A percentile compares a stretch with the other conserved stretches of the same genome.
These are phyloP conservation scores for Dianthus caryophyllus DNA, from an alignment of 148 eudicot species.

Conservation along the genomic window DNA sequence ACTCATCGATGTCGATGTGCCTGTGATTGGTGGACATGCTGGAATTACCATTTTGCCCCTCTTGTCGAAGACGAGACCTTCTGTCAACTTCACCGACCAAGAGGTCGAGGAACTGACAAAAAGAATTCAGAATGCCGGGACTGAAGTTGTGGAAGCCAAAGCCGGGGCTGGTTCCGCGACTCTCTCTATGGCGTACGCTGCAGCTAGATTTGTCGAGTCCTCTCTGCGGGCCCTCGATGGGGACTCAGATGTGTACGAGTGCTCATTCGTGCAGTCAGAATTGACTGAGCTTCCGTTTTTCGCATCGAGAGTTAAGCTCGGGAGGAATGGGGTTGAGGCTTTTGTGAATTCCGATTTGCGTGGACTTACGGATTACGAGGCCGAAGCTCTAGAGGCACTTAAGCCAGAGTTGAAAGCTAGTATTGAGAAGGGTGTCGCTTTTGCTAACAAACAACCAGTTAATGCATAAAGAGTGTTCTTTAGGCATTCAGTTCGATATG, in stretches of 20 bases:
- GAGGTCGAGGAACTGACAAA: conserved; percentile 66
- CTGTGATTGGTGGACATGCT: conserved; percentile 90
- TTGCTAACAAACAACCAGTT: conserved; percentile 62
- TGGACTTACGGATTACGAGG: conserved; percentile 67
- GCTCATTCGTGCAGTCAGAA: conserved; percentile 65
- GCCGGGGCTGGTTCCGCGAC: conserved; percentile 96
- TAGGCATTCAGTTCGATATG: neutral
- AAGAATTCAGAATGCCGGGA: conserved; percentile 90
- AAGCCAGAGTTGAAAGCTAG: conserved; percentile 76
- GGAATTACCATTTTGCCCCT: conserved; percentile 84
- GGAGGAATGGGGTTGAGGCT: conserved; percentile 69
- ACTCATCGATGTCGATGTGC: conserved; percentile 87
- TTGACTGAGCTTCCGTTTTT: conserved; percentile 81
- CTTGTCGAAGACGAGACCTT: conserved; percentile 73
- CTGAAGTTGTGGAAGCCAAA: conserved; percentile 93
- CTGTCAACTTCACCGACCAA: conserved; percentile 56
- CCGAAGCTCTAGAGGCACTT: conserved; percentile 65
- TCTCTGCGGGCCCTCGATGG: conserved; percentile 90
- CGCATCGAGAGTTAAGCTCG: conserved; percentile 80
- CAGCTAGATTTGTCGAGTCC: conserved; percentile 89
- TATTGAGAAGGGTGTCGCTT: conserved; percentile 72
- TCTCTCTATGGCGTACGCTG: conserved; percentile 93
- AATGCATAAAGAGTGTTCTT: conserved; percentile 28
- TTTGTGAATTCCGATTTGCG: conserved; percentile 60
- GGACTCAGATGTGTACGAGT: conserved; percentile 81